Percentiles rank a stretch among this genome's conserved stretches.
phyloP scores from a whole-genome alignment of 169 alveolate genomes.

The Toxoplasma gondii region DNA sequence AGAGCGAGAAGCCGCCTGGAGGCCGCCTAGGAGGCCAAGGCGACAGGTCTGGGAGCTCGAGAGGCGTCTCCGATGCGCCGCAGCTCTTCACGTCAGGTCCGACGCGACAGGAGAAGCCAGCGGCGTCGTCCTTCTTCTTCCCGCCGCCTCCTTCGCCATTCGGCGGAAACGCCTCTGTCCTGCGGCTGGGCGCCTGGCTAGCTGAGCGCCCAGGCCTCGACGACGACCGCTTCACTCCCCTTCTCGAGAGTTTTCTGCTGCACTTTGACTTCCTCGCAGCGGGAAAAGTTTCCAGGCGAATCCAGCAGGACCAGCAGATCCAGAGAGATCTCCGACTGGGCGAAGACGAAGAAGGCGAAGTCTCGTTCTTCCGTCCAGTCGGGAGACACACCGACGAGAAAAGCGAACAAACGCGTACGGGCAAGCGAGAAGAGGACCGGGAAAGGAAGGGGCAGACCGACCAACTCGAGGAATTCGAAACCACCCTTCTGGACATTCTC shows the following conservation, averaged over 20 bases:
- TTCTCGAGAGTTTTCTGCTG: slow-evolving; percentile 17
- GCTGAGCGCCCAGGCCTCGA: slow-evolving; percentile 26
- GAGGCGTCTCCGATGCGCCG: background rate
- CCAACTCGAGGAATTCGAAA: background rate
- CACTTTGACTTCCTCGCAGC: slow-evolving; percentile 41
- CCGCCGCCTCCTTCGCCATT: slow-evolving; percentile 38
- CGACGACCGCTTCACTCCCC: background rate
- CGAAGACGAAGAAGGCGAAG: slow-evolving; percentile 12
- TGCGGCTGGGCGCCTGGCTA: slow-evolving; percentile 28
- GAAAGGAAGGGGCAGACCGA: background rate
- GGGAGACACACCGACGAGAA: background rate
- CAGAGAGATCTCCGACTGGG: background rate
- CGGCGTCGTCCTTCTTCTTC: background rate
- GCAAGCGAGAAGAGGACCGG: background rate
- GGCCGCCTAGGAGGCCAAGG: background rate
- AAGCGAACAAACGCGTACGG: background rate
- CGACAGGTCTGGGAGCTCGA: background rate
- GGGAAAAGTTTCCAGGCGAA: background rate
- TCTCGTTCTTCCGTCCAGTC: background rate
- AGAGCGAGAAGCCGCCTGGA: slow-evolving; percentile 12
- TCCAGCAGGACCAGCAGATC: slow-evolving; percentile 19
- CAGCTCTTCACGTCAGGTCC: background rate
- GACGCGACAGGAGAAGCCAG: background rate
- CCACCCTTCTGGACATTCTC: slow-evolving; percentile 9
- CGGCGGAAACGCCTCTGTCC: background rate